These are phyloP conservation scores for Fusarium goolgardi DNA, from an alignment of 2,329 filamentous ascomycete genomes.

Conservation along the genomic window DNA sequence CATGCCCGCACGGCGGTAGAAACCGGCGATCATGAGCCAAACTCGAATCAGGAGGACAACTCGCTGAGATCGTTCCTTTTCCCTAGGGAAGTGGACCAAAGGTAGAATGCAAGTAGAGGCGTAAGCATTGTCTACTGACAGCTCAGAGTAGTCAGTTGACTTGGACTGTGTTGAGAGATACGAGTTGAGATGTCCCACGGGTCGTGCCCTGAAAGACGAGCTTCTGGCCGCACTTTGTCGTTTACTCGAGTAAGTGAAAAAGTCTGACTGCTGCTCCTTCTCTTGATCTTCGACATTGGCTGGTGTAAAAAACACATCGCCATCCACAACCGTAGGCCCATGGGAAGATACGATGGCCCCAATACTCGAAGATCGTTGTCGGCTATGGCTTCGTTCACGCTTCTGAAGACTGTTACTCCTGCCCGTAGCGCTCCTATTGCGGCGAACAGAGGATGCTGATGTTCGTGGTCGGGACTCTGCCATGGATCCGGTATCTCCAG, in stretches of 20 bases:
- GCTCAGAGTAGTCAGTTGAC: constrained; percentile 55
- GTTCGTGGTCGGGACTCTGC: constrained; percentile 51
- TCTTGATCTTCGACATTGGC: constrained; percentile 52
- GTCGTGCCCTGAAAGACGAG: constrained; percentile 58
- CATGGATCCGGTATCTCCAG: constrained; percentile 67
- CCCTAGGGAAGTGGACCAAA: constrained; percentile 65
- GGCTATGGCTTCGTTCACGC: constrained; percentile 62
- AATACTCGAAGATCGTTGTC: constrained; percentile 59
- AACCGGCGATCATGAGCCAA: constrained; percentile 89
- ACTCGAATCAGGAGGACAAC: constrained; percentile 75
- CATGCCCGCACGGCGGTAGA: constrained; percentile 86
- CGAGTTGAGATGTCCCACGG: constrained; percentile 60
- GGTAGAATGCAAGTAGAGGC: constrained; percentile 62
- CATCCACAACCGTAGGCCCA: constrained; percentile 59
- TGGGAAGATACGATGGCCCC: constrained; percentile 51
- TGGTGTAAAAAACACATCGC: constrained; percentile 64
- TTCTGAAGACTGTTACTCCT: constrained; percentile 66
- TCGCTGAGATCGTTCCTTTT: constrained; percentile 63
- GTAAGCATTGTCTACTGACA: constrained; percentile 56
- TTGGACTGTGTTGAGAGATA: constrained; percentile 57
- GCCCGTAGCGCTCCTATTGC: constrained; percentile 59
- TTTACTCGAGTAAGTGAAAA: constrained; percentile 58
- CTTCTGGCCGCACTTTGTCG: constrained; percentile 53
- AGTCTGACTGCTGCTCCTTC: constrained; percentile 55
- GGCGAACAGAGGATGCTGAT: constrained; percentile 49